Evolutionary conservation across 257 asterid genomes (phyloP), one percentile per base, ranked within the genome.

Genomic region (Solanum ahanhuiri): DNA sequence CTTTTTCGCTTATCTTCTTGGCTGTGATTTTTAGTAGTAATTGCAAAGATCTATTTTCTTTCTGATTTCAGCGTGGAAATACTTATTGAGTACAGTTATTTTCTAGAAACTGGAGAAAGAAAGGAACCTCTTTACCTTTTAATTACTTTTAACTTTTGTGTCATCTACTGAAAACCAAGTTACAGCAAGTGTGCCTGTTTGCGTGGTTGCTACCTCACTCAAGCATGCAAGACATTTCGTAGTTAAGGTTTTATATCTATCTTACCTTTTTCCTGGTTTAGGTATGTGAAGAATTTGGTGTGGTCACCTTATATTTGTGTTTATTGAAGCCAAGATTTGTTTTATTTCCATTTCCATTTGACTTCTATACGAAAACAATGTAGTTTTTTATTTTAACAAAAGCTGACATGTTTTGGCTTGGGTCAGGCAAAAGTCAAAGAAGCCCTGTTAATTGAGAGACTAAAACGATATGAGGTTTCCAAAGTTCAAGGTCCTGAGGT

Each of bases 401-500:
- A 81, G 39, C 43, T 81, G 67, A 28, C 18, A 48, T 81, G 67
- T 73, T 25, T 81, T 84, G 63, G 69, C 71, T 69, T 31, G 81
- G 72, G 86, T 86, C 91, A 94, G 98, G 98, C 98, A 81, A 95
- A 90, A 91, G 89, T 87, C 81, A 96, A 96, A 91, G 98, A 96
- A 89, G 93, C 92, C 83, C 87, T 91, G 84, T 87, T 96, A 85
- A 90, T 94, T 35, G 98, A 95, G 90, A 93, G 98, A 89, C 93
- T 96, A 81, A 93, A 94, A 87, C 91, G 92, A 45, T 96, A 95
- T 83, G 98, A 96, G 89, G 98, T 96, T 83, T 86, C 96, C 85
- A 92, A 91, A 91, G 95, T 92, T 87, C 97, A 95, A 89, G 99
- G 99, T 45, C 99, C 98, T 83, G 79, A 87, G 73, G 96, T 96